Base-by-base conservation (phyloP, 768 basidiomycete genomes). In the Mycena sanguinolenta region DNA sequence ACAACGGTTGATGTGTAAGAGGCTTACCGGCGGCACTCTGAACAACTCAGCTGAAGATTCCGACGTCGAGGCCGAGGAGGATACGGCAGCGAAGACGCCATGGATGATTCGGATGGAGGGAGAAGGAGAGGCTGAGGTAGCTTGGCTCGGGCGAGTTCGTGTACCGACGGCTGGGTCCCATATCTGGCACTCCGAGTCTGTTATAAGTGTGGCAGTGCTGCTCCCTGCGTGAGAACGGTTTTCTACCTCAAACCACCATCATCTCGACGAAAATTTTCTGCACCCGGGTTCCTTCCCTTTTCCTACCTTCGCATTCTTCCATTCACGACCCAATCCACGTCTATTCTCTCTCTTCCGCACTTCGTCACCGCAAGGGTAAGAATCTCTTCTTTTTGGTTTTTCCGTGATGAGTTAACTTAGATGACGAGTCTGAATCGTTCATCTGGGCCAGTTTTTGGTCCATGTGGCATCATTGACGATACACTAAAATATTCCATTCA, bases 381-480 rank as follows among this genome's bases (percentile, higher is more conserved):
- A n/a, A n/a, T n/a, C n/a, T n/a, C n/a, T n/a, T n/a, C n/a, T n/a
- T n/a, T n/a, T n/a, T n/a, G n/a, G n/a, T n/a, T n/a, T n/a, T n/a
- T n/a, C n/a, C n/a, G n/a, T n/a, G n/a, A n/a, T n/a, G n/a, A n/a
- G n/a, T n/a, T n/a, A n/a, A n/a, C n/a, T n/a, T n/a, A n/a, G n/a
- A n/a, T n/a, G n/a, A n/a, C n/a, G n/a, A n/a, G n/a, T n/a, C n/a
- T n/a, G n/a, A n/a, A n/a, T 53, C 66, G 46, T 25, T 42, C 64
- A 70, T 79, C 53, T 86, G 86, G 85, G 69, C 69, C 73, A 67
- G 58, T 63, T 77, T 77, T 84, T 88, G 87, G 87, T 94, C 94
- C 95, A 95, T 96, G 95, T 84, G 66, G 50, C 58, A 64, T 67
- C 61, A 32, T 77, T 92, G 94, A 94, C 88, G 93, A 95, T 75